Base-by-base conservation (phyloP, 441 rosid genomes). In the Aleurites moluccanus region DNA sequence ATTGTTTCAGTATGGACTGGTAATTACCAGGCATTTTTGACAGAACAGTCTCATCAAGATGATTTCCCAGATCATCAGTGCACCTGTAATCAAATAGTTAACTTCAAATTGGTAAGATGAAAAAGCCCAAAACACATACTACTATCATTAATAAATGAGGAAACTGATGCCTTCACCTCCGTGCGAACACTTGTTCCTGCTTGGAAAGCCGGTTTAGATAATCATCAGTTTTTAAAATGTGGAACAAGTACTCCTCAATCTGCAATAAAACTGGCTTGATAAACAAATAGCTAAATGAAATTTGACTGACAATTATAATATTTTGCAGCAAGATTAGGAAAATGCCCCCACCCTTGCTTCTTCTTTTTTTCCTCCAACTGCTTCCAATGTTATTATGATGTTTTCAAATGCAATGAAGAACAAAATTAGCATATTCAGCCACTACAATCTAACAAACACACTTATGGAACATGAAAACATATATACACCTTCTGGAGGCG, bases 161-260 rank as follows among this genome's bases (percentile, higher is more conserved):
- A 16, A 65, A 67, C 28, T 10, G 56, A 53, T 52, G 45, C 11
- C 50, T 49, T 79, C 69, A 92, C 97, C 91, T 92, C 80, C 79
- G 80, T 20, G 92, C 89, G 80, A 86, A 91, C 47, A 47, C 53
- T 72, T 88, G 88, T 82, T 94, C 94, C 60, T 84, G 85, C 75
- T 79, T 72, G 57, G 96, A 92, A 30, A 95, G 88, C 62, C 89
- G 86, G 9, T 76, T 83, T 59, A 84, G 63, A 63, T 86, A 79
- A 71, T 83, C 84, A 10, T 88, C 88, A n/a, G 78, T 85, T 80
- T 84, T 89, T 21, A 84, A 67, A 52, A 86, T 87, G 73, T 86
- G 87, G 78, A 90, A 86, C 87, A 91, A 82, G 79, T 84, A 88
- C 81, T 90, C 89, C 84, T 89, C 97, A 72, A 95, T 89, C 98